Evolutionary conservation across 495 filamentous ascomycete genomes (phyloP).

Genomic region (Penicillium macrosclerotiorum): DNA sequence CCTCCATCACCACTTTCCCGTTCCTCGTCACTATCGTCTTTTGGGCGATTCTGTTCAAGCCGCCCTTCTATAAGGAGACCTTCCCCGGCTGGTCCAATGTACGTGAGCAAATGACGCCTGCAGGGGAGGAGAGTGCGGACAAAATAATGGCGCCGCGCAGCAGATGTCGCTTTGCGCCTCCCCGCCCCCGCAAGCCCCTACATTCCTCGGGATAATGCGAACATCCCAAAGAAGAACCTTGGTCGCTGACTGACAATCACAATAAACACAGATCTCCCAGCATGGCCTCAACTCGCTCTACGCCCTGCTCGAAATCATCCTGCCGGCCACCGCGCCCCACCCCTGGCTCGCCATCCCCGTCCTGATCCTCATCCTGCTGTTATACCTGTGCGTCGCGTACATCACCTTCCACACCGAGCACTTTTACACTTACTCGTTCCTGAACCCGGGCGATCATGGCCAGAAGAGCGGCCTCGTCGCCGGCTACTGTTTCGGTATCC

Average conservation of each 20-base stretch:
- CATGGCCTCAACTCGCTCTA: constrained; percentile 72
- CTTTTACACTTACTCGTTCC: constrained; percentile 75
- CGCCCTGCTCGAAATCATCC: constrained; percentile 67
- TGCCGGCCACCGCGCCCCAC: constrained; percentile 60
- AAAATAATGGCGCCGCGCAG: background rate
- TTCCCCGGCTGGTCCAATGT: constrained; percentile 68
- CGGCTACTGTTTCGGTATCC: constrained; percentile 56
- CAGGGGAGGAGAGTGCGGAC: too few species aligned
- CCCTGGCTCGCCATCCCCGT: constrained; percentile 35
- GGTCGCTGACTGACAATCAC: background rate
- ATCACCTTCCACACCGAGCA: constrained; percentile 64
- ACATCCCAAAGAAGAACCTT: background rate
- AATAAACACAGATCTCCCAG: constrained; percentile 55
- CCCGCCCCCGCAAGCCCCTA: constrained; percentile 1
- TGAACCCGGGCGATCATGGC: constrained; percentile 53
- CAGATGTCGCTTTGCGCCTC: background rate
- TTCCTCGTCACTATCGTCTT: constrained; percentile 64
- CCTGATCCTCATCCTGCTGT: constrained; percentile 52
- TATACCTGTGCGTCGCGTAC: constrained; percentile 74
- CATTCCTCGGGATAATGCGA: constrained; percentile 2
- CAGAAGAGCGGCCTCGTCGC: constrained; percentile 44
- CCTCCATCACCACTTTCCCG: constrained; percentile 64
- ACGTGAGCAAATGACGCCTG: constrained; percentile 10
- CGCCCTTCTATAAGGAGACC: constrained; percentile 47
- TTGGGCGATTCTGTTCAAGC: constrained; percentile 45